Percentiles rank a stretch among this genome's conserved stretches.
Conservation (phyloP, 305 asterid genomes). For the Fraxinus sp. region DNA sequence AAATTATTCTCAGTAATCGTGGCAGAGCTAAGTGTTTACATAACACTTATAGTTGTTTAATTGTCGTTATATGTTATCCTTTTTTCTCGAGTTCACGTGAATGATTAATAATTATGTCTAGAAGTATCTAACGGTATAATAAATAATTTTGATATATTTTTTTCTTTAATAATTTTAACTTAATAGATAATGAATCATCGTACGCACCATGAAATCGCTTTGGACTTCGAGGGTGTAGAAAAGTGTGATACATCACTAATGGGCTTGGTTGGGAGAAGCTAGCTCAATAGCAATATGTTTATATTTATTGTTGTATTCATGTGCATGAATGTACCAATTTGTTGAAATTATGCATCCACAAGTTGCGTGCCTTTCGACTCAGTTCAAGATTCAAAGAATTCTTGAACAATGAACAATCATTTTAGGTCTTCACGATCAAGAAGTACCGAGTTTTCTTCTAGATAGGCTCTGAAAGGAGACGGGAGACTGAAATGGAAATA, state of each 20-base stretch:
- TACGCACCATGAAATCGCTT: background rate
- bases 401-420: background rate
- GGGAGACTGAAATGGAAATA: background rate
- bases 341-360: background rate
- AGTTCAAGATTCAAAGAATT: background rate
- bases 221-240: background rate
- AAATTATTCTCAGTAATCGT: too few species aligned
- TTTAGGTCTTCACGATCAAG: background rate
- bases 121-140: too few species aligned
- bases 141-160: too few species aligned
- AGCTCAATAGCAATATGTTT: background rate
- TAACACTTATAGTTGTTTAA: background rate
- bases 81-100: background rate
- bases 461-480: background rate
- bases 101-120: too few species aligned
- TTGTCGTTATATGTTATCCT: background rate
- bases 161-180: too few species aligned
- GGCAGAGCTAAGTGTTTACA: too few species aligned
- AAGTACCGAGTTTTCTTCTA: background rate
- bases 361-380: background rate
- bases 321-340: background rate
- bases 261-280: background rate
- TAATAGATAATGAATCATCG: background rate
- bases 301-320: background rate
- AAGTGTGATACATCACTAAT: background rate